Evolutionary conservation across 2,329 filamentous ascomycete species (phyloP).

Genomic region (Ophioceras dolichostomum): DNA sequence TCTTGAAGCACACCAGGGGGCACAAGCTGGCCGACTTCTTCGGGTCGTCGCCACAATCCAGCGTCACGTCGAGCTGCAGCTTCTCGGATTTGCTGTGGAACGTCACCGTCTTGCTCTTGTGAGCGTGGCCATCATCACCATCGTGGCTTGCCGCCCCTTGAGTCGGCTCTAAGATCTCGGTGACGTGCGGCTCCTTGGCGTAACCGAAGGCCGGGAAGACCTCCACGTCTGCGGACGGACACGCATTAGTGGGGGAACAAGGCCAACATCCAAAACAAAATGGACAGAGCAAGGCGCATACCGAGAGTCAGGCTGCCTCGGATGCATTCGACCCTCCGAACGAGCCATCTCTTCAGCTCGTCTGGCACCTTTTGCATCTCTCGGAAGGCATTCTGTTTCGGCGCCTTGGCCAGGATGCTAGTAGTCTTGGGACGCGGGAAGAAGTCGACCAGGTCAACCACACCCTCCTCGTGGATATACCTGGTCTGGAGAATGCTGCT

Average conservation of each 20-base stretch:
- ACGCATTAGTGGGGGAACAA: not conserved
- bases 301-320: conserved; percentile 51
- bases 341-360: conserved; percentile 58
- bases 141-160: conserved; percentile 20
- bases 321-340: conserved; percentile 61
- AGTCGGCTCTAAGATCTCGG: conserved; percentile 35
- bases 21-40: conserved; percentile 17
- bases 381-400: conserved; percentile 37
- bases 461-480: conserved; percentile 66
- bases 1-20: conserved; percentile 42
- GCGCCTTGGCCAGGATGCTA: conserved; percentile 32
- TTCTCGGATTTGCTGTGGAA: conserved; percentile 48
- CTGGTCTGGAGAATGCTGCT: conserved; percentile 66
- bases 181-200: conserved; percentile 48
- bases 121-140: too few relatives aligned
- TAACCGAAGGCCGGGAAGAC: conserved; percentile 66
- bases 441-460: conserved; percentile 63
- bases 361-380: conserved; percentile 42
- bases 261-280: not conserved
- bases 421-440: conserved; percentile 57
- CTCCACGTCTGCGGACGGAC: conserved; percentile 39
- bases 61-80: conserved; percentile 55
- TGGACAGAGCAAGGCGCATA: conserved; percentile 11
- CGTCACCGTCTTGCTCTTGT: conserved; percentile 44
- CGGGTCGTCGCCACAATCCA: conserved; percentile 44